Conservation (phyloP, 192 early-diverging fungal genomes). For the Gorgonomyces haynaldii region DNA sequence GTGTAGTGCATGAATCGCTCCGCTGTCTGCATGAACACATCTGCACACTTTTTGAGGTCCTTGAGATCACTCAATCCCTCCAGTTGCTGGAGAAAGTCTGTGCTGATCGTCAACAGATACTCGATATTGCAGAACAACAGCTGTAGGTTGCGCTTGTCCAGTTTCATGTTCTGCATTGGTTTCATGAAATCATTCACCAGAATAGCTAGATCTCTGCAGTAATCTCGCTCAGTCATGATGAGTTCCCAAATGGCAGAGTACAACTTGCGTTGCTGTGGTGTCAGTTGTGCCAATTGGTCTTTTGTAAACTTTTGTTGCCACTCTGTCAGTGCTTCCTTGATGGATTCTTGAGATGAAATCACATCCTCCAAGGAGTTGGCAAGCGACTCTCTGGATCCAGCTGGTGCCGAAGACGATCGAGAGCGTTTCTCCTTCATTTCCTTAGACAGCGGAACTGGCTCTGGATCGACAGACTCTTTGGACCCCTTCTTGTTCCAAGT, state of each 20-base stretch:
- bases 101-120: slow-evolving; percentile 28
- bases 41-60: slow-evolving; percentile 23
- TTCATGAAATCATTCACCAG: slow-evolving; percentile 40
- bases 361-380: no score
- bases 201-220: slow-evolving; percentile 39
- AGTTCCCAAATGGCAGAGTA: slow-evolving; percentile 36
- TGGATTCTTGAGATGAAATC: no score
- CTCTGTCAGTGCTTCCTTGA: no score
- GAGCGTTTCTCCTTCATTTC: no score
- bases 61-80: slow-evolving; percentile 14
- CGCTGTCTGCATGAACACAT: slow-evolving; percentile 26
- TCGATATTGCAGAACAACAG: slow-evolving; percentile 36
- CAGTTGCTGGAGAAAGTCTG: slow-evolving; percentile 29
- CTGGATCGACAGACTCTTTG: no score
- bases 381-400: no score
- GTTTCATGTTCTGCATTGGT: slow-evolving; percentile 24
- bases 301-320: no score
- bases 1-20: slow-evolving; percentile 35
- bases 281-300: slow-evolving; percentile 15
- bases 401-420: no score
- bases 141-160: slow-evolving; percentile 30
- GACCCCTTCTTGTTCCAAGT: no score
- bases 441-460: no score
- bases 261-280: slow-evolving; percentile 4
- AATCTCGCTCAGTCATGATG: slow-evolving; percentile 37